Percentiles rank a stretch among this genome's conserved stretches.
phyloP scores from a whole-genome alignment of 306 rosid genomes.

The Macrotyloma uniflorum region DNA sequence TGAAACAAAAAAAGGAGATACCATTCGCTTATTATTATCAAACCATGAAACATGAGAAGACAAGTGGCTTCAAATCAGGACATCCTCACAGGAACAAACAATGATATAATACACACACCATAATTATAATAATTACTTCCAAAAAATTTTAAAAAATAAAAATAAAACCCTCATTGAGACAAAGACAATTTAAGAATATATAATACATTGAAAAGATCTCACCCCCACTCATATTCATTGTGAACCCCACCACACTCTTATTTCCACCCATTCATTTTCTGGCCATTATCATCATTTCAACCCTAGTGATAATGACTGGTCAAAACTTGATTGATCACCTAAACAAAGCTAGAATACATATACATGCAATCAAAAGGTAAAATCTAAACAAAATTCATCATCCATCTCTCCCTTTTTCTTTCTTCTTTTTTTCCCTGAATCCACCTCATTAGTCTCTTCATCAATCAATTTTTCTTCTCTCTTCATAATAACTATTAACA shows the following conservation, averaged over 20 bases:
- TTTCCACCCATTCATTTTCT: slow-evolving; percentile 38
- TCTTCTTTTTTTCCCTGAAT: neutral
- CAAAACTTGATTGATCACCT: slow-evolving; percentile 42
- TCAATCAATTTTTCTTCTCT: slow-evolving; percentile 10
- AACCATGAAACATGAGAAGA: slow-evolving; percentile 56
- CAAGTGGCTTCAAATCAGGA: slow-evolving; percentile 59
- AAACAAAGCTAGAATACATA: slow-evolving; percentile 23
- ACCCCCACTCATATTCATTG: slow-evolving; percentile 40
- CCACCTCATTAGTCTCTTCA: slow-evolving; percentile 19
- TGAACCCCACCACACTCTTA: slow-evolving; percentile 42
- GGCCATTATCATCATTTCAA: slow-evolving; percentile 36
- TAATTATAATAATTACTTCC: slow-evolving; percentile 41
- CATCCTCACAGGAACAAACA: slow-evolving; percentile 61
- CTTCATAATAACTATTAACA: slow-evolving; percentile 9
- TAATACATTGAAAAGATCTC: slow-evolving; percentile 38
- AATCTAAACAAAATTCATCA: slow-evolving; percentile 27
- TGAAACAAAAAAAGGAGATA: slow-evolving; percentile 50
- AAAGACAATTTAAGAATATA: slow-evolving; percentile 60
- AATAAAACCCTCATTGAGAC: slow-evolving; percentile 43
- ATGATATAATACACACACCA: slow-evolving; percentile 52
- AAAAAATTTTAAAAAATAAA: no score
- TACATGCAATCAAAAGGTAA: slow-evolving; percentile 46
- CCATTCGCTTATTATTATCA: slow-evolving; percentile 40
- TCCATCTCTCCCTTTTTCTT: neutral
- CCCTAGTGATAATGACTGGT: slow-evolving; percentile 41